phyloP scores from a whole-genome alignment of 768 basidiomycete species.

The Cystobasidium tubakii region DNA sequence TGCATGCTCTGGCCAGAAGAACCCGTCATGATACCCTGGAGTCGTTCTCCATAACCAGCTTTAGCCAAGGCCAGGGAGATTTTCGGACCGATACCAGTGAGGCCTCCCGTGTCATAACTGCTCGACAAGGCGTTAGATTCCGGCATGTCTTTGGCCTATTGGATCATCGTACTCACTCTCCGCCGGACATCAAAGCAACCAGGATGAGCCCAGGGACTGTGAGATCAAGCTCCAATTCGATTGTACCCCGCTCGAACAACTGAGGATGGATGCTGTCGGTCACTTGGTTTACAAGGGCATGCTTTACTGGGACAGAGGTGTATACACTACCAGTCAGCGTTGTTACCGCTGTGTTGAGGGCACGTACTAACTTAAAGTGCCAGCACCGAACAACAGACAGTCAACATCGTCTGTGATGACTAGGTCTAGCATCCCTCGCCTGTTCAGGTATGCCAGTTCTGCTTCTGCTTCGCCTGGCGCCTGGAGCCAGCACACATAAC shows the following conservation, averaged over 20 bases:
- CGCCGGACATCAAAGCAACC: slow-evolving; percentile 38
- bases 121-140: not conserved
- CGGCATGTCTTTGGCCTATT: not conserved
- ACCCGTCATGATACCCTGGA: not conserved
- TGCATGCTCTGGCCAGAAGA: not conserved
- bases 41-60: slow-evolving; percentile 23
- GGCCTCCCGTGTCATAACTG: slow-evolving; percentile 24
- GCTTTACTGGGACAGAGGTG: slow-evolving; percentile 22
- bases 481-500: slow-evolving; percentile 40
- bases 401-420: slow-evolving; percentile 56
- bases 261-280: slow-evolving; percentile 10
- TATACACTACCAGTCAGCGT: too few species aligned
- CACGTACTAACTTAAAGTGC: slow-evolving; percentile 51
- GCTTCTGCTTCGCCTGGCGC: slow-evolving; percentile 57
- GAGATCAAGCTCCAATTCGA: slow-evolving; percentile 1
- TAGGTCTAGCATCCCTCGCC: slow-evolving; percentile 52
- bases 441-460: slow-evolving; percentile 54
- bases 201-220: slow-evolving; percentile 27
- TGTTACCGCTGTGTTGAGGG: not conserved
- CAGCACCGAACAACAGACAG: slow-evolving; percentile 55
- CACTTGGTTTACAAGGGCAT: not conserved
- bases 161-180: slow-evolving; percentile 21
- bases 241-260: not conserved
- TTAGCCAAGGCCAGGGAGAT: slow-evolving; percentile 29
- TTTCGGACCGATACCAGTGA: slow-evolving; percentile 21